phyloP scores from a whole-genome alignment of 177 flowering plant genomes.

The Tripterygium wilfordii region DNA sequence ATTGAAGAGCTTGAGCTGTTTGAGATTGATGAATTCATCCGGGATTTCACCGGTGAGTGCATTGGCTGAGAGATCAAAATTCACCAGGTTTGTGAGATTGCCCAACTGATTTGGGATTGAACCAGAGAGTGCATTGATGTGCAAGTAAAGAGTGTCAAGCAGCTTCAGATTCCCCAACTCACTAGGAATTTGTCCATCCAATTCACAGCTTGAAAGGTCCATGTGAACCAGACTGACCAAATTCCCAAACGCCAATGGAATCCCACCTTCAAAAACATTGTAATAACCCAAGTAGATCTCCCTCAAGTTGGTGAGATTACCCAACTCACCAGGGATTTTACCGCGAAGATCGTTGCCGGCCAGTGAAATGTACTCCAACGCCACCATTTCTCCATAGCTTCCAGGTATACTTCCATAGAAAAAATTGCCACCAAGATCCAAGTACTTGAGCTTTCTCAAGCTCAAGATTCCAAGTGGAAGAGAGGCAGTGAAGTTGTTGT shows the following conservation, averaged over 20 bases:
- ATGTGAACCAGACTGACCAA: conserved; percentile 54
- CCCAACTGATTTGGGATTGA: conserved; percentile 69
- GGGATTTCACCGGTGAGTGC: conserved; percentile 85
- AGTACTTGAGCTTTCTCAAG: conserved; percentile 46
- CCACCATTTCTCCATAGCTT: conserved; percentile 49
- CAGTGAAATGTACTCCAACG: conserved; percentile 59
- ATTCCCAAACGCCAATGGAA: conserved; percentile 73
- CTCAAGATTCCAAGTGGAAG: conserved; percentile 51
- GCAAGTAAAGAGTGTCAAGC: conserved; percentile 66
- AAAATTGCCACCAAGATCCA: conserved; percentile 85
- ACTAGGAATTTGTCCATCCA: conserved; percentile 68
- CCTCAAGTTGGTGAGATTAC: conserved; percentile 65
- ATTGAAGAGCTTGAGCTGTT: conserved; percentile 56
- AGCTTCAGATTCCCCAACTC: conserved; percentile 62
- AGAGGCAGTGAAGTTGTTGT: conserved; percentile 69
- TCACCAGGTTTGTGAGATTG: conserved; percentile 51
- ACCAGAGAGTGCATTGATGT: conserved; percentile 64
- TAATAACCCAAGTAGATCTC: conserved; percentile 64
- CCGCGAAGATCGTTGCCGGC: conserved; percentile 77
- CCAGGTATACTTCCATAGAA: conserved; percentile 71
- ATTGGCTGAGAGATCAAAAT: conserved; percentile 80
- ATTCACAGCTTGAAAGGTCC: conserved; percentile 65
- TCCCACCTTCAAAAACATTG: conserved; percentile 81
- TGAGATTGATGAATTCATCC: conserved; percentile 44
- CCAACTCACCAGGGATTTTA: conserved; percentile 71